These are phyloP conservation scores for Ceriops zippeliana DNA, from an alignment of 345 rosid genomes.

Conservation along the genomic window DNA sequence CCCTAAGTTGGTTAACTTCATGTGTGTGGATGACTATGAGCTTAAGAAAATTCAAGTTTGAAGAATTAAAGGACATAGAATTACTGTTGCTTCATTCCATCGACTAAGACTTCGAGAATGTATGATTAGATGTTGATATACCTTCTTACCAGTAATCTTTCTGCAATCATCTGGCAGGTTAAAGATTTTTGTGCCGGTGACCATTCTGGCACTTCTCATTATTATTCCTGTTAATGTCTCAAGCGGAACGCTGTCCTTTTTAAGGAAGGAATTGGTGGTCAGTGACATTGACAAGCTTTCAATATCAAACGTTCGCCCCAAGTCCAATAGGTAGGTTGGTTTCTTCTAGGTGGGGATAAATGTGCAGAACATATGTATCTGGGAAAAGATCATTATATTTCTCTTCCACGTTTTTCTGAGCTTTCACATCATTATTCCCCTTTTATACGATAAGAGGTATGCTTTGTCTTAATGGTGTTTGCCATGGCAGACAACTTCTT, in stretches of 20 bases:
- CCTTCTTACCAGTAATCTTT: background rate
- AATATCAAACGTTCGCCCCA: slow-evolving; percentile 79
- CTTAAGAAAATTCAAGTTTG: too few relatives aligned
- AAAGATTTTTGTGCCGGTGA: slow-evolving; percentile 81
- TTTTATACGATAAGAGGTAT: too few relatives aligned
- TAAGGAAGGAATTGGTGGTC: slow-evolving; percentile 75
- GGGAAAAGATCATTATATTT: too few relatives aligned
- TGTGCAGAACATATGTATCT: too few relatives aligned
- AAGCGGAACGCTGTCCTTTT: slow-evolving; percentile 72
- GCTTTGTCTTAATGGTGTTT: too few relatives aligned
- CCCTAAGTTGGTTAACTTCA: background rate
- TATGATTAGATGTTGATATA: background rate
- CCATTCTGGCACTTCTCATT: slow-evolving; percentile 65
- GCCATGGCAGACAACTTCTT: too few relatives aligned
- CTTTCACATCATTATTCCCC: background rate
- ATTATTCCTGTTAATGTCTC: slow-evolving; percentile 94
- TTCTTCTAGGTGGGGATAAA: background rate
- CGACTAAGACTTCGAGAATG: background rate
- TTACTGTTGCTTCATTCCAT: background rate
- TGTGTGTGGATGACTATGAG: too few relatives aligned
- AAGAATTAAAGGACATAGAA: too few relatives aligned
- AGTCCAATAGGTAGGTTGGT: slow-evolving; percentile 57
- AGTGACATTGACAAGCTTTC: slow-evolving; percentile 94
- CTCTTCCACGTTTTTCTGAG: background rate
- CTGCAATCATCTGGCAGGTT: slow-evolving; percentile 47